phyloP scores from a whole-genome alignment of 1,139 yeast genomes.

The Suhomyces anneliseae region DNA sequence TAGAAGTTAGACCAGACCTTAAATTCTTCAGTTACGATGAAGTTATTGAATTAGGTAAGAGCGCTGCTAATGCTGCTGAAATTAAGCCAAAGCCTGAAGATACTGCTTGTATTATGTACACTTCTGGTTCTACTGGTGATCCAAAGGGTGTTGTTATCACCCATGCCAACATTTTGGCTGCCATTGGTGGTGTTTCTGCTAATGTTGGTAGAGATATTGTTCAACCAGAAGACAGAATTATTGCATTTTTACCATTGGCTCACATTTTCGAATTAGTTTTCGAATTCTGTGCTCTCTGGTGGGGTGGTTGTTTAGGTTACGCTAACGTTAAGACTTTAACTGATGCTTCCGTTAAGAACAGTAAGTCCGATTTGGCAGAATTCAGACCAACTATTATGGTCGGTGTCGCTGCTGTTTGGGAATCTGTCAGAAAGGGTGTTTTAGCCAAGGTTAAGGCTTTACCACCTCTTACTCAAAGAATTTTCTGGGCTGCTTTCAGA shows the following conservation, averaged over 20 bases:
- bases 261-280: slow-evolving; percentile 92
- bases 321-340: slow-evolving; percentile 92
- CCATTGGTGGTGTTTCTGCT: slow-evolving; percentile 76
- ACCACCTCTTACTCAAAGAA: slow-evolving; percentile 68
- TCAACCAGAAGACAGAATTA: slow-evolving; percentile 60
- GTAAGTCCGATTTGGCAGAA: slow-evolving; percentile 83
- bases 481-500: slow-evolving; percentile 87
- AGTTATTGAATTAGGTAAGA: slow-evolving; percentile 61
- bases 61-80: slow-evolving; percentile 19
- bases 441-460: slow-evolving; percentile 67
- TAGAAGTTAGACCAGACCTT: slow-evolving; percentile 74
- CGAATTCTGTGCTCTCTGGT: slow-evolving; percentile 74
- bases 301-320: slow-evolving; percentile 92
- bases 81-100: slow-evolving; percentile 70
- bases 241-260: slow-evolving; percentile 92
- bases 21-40: slow-evolving; percentile 66
- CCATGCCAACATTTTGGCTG: slow-evolving; percentile 77
- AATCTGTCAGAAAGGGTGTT: slow-evolving; percentile 90
- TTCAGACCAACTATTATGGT: slow-evolving; percentile 94
- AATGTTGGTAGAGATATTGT: slow-evolving; percentile 59
- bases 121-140: slow-evolving; percentile 96
- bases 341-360: slow-evolving; percentile 77
- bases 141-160: slow-evolving; percentile 95
- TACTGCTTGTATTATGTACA: slow-evolving; percentile 91
- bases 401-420: slow-evolving; percentile 99